Evolutionary conservation across 2,329 filamentous ascomycete species (phyloP).

Genomic region (Arthrobotrys conoides): DNA sequence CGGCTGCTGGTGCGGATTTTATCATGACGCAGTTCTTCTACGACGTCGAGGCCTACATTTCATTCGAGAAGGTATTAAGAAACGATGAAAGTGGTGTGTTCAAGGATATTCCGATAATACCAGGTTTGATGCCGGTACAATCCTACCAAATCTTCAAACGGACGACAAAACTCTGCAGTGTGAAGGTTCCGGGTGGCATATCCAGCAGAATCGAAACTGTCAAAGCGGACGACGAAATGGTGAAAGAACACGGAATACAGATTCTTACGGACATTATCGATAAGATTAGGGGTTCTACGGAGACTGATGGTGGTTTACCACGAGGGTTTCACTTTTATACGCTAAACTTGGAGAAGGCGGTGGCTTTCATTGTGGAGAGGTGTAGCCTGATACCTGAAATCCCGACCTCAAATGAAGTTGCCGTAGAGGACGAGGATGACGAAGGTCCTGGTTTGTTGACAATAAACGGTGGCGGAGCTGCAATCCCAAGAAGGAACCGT

Average conservation of each 20-base stretch:
- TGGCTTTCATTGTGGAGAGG: slow-evolving; percentile 90
- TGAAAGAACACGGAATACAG: slow-evolving; percentile 84
- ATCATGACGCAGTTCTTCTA: slow-evolving; percentile 99
- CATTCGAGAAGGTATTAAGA: slow-evolving; percentile 82
- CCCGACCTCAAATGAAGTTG: slow-evolving; percentile 68
- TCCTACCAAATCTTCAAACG: slow-evolving; percentile 95
- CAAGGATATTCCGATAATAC: slow-evolving; percentile 88
- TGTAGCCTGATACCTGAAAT: slow-evolving; percentile 81
- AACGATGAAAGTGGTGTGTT: slow-evolving; percentile 88
- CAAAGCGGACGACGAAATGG: slow-evolving; percentile 83
- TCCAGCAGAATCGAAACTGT: slow-evolving; percentile 79
- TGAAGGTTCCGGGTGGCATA: slow-evolving; percentile 80
- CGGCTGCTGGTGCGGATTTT: slow-evolving; percentile 91
- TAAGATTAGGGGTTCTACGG: slow-evolving; percentile 73
- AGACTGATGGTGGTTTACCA: slow-evolving; percentile 68
- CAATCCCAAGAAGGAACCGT: slow-evolving; percentile 67
- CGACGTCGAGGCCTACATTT: slow-evolving; percentile 84
- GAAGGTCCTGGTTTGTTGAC: slow-evolving; percentile 65
- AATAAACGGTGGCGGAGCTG: slow-evolving; percentile 22
- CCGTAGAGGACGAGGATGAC: slow-evolving; percentile 67
- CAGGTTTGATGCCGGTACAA: slow-evolving; percentile 97
- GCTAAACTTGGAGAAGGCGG: slow-evolving; percentile 93
- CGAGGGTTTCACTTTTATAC: slow-evolving; percentile 98
- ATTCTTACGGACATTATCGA: slow-evolving; percentile 88
- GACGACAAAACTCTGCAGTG: slow-evolving; percentile 94